A percentile compares a stretch with the other conserved stretches of the same genome.
Conservation (phyloP, 129 eudicot species). For the Tagetes erecta region DNA sequence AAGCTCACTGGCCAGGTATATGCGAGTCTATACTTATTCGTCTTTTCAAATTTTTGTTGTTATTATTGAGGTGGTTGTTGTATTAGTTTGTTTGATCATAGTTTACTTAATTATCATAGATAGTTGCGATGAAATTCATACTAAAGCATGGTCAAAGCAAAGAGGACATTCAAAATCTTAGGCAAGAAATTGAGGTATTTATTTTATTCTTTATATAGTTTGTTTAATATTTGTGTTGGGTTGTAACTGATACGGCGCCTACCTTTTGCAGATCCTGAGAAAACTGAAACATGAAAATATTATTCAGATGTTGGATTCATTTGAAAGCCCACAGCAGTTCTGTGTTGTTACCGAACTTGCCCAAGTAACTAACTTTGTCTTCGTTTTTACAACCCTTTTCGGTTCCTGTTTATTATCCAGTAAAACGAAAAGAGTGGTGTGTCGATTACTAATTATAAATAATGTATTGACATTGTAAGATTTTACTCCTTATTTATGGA, state of each 20-base stretch:
- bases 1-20: conserved; percentile 81
- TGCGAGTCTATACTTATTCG: neutral
- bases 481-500: conserved; percentile 6
- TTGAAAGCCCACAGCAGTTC: conserved; percentile 90
- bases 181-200: conserved; percentile 94
- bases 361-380: conserved; percentile 44
- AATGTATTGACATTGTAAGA: neutral
- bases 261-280: conserved; percentile 67
- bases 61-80: neutral
- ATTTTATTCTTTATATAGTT: neutral
- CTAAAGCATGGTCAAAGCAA: conserved; percentile 93
- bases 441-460: too few species aligned
- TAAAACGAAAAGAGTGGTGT: too few species aligned
- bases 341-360: conserved; percentile 97
- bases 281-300: conserved; percentile 93
- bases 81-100: neutral
- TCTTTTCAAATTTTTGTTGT: neutral
- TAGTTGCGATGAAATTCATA: conserved; percentile 93
- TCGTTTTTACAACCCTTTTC: neutral
- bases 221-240: neutral
- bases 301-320: conserved; percentile 92
- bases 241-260: neutral
- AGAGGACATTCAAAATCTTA: conserved; percentile 75
- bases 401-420: neutral
- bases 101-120: conserved; percentile 40